These are phyloP conservation scores for Cyclotella choctawhatcheeana DNA, from an alignment of 108 stramenopile species.

Conservation along the genomic window DNA sequence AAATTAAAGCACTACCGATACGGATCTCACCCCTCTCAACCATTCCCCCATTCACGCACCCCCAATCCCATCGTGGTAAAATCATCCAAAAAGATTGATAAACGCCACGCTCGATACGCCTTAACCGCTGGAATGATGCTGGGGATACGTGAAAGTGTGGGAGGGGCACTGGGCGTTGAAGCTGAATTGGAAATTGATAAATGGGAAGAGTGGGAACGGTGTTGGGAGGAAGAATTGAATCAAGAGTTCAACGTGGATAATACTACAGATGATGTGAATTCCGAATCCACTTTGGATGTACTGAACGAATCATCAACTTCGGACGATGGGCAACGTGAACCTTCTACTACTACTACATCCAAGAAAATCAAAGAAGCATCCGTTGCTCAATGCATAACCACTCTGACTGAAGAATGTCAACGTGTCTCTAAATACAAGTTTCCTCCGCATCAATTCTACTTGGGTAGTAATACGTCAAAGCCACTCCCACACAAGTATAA, in stretches of 20 bases:
- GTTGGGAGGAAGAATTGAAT: constrained; percentile 18
- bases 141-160: constrained; percentile 68
- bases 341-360: constrained; percentile 1
- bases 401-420: constrained; percentile 37
- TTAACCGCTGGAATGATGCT: constrained; percentile 92
- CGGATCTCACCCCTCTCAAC: constrained; percentile 23
- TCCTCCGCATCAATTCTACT: constrained; percentile 44
- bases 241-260: constrained; percentile 2
- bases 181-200: constrained; percentile 41
- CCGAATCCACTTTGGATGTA: not conserved
- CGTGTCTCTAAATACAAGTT: constrained; percentile 55
- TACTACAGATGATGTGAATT: not conserved
- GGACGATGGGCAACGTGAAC: not conserved
- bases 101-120: constrained; percentile 75
- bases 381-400: constrained; percentile 16
- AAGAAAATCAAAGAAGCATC: not conserved
- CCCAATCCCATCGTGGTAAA: constrained; percentile 47
- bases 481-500: constrained; percentile 76
- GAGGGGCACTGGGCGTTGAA: constrained; percentile 50
- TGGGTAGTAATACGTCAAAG: constrained; percentile 33
- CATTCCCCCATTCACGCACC: constrained; percentile 5
- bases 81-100: constrained; percentile 60
- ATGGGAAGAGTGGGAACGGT: constrained; percentile 39
- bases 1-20: constrained; percentile 28
- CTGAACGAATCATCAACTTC: not conserved